Evolutionary conservation across 768 basidiomycete genomes (phyloP).

Genomic region (Multifurca ochricompacta): DNA sequence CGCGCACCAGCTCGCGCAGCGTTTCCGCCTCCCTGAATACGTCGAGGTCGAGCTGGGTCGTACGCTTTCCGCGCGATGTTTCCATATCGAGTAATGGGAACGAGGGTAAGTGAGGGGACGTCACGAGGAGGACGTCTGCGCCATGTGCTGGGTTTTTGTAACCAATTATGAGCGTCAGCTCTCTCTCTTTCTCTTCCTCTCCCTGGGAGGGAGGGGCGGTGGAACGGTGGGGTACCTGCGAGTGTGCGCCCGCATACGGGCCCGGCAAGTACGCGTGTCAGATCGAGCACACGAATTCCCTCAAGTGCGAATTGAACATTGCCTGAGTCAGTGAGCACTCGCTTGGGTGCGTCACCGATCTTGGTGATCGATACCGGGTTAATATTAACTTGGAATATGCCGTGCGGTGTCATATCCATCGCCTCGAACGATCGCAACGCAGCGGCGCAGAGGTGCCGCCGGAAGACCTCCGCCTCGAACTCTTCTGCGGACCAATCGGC

Average conservation of each 20-base stretch:
- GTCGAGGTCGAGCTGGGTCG: conserved; percentile 50
- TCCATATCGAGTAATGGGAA: conserved; percentile 47
- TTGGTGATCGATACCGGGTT: conserved; percentile 39
- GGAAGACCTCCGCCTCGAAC: conserved; percentile 14
- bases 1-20: conserved; percentile 32
- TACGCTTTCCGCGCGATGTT: conserved; percentile 56
- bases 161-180: no score
- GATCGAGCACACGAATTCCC: conserved; percentile 47
- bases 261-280: conserved; percentile 52
- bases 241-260: conserved; percentile 49
- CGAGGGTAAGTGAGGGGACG: conserved; percentile 46
- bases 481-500: conserved; percentile 14
- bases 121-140: conserved; percentile 48
- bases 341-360: conserved; percentile 41
- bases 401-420: conserved; percentile 47
- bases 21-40: conserved; percentile 26
- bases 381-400: conserved; percentile 31
- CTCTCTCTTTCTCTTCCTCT: no score
- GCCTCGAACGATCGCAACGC: conserved; percentile 37
- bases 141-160: conserved; percentile 51
- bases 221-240: conserved; percentile 39
- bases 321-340: conserved; percentile 16
- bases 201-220: not conserved
- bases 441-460: conserved; percentile 15
- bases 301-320: conserved; percentile 32